Base-by-base conservation (phyloP, 2,329 filamentous ascomycete genomes). In the Beauveria rudraprayagi region DNA sequence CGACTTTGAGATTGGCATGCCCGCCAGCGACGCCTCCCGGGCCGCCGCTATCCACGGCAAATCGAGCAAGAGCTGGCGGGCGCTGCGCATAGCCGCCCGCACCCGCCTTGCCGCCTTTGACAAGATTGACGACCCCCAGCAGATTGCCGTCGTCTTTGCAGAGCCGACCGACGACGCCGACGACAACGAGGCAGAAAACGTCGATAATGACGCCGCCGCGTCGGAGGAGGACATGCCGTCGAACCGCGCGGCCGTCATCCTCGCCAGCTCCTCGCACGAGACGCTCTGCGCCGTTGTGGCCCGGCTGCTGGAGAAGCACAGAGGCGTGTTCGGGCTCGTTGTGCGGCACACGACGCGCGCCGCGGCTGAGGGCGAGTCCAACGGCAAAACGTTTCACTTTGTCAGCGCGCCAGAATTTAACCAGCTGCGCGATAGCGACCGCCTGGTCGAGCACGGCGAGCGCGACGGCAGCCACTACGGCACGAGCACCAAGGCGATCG, bases 1-100 rank as follows among this genome's bases (percentile, higher is more conserved):
- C 69, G 89, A 96, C 61, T 86, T 97, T 67, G 91, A 97, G 71
- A 85, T 96, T 58, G 90, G 92, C 22, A 91, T 93, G 81, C 88
- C 90, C 10, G 83, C 83, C 60, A 85, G 81, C 77, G 76, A 83
- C 73, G 75, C 82, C 61, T 81, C 83, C 56, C 83, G 82, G 65
- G 75, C 77, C 0, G 73, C 74, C 14, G 80, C 84, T 22, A 72
- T 86, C 8, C 89, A 90, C 65, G 82, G 86, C 60, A 96, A 95
- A 72, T 85, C 88, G 22, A 96, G 91, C 77, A 93, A 95, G 73
- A 89, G 86, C 61, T 99, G 94, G 94, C 85, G 92, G 66, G 90
- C 91, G 5, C 77, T 99, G 64, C 86, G 94, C 57, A 83, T 96
- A 65, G 89, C 91, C 10, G 86, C 89, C 61, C 85, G 85, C 65